phyloP scores from a whole-genome alignment of 2,329 filamentous ascomycete genomes.

The Nothophoma quercina region DNA sequence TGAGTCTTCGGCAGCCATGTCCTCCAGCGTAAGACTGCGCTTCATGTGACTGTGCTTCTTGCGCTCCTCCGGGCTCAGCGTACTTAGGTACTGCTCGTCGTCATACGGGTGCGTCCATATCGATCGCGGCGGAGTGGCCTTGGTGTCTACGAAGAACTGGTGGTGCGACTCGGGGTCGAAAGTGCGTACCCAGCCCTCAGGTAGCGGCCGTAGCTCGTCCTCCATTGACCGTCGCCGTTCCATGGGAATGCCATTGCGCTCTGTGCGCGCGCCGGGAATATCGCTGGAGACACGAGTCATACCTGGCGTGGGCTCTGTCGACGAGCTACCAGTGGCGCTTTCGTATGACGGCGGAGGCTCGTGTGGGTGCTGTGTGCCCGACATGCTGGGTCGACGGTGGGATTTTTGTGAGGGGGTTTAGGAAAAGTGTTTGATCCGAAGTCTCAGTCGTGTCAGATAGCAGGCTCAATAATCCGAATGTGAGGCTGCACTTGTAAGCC shows the following conservation, averaged over 20 bases:
- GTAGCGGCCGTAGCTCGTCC: slow-evolving; percentile 64
- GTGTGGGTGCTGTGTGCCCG: slow-evolving; percentile 20
- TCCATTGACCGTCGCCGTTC: slow-evolving; percentile 66
- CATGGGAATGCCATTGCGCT: slow-evolving; percentile 62
- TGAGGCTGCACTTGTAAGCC: neutral
- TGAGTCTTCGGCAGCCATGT: slow-evolving; percentile 54
- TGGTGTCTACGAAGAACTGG: slow-evolving; percentile 70
- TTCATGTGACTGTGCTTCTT: slow-evolving; percentile 54
- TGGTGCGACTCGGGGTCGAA: slow-evolving; percentile 63
- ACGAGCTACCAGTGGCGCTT: slow-evolving; percentile 35
- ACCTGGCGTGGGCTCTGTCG: slow-evolving; percentile 28
- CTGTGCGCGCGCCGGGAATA: slow-evolving; percentile 38
- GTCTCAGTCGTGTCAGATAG: too few species aligned
- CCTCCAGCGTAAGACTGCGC: slow-evolving; percentile 50
- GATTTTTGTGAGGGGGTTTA: too few species aligned
- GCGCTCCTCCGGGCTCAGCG: slow-evolving; percentile 59
- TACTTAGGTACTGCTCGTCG: slow-evolving; percentile 61
- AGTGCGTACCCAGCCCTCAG: slow-evolving; percentile 64
- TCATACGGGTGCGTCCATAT: slow-evolving; percentile 71
- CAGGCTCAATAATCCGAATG: neutral
- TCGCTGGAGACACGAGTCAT: slow-evolving; percentile 43
- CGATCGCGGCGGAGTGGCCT: slow-evolving; percentile 60
- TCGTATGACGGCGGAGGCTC: slow-evolving; percentile 48
- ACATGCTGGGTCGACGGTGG: slow-evolving; percentile 6
- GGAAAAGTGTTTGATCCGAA: too few species aligned